phyloP scores from a whole-genome alignment of 2,329 filamentous ascomycete species.

The Colletotrichum tropicale region DNA sequence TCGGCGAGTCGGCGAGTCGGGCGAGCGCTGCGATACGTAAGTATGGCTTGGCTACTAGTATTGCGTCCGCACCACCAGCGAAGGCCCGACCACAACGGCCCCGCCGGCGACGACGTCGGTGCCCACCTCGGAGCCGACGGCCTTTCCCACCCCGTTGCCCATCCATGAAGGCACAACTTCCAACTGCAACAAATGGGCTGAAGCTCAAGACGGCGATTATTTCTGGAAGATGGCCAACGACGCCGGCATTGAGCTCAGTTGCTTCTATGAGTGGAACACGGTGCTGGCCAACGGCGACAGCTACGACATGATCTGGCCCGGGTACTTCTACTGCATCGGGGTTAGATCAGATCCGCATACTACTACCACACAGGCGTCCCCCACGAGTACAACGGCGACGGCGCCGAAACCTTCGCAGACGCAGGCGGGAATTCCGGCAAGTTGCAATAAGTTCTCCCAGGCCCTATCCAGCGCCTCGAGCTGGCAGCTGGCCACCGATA shows the following conservation, averaged over 20 bases:
- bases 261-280: background rate
- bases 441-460: background rate
- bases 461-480: background rate
- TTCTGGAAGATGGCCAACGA: background rate
- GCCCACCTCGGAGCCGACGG: background rate
- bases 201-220: background rate
- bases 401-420: no score
- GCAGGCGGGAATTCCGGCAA: background rate
- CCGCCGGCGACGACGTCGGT: background rate
- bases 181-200: background rate
- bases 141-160: background rate
- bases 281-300: background rate
- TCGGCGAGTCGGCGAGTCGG: background rate
- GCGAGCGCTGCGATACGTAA: background rate
- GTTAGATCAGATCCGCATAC: background rate
- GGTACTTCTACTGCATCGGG: background rate
- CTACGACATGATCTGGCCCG: background rate
- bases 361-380: background rate
- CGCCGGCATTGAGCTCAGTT: background rate
- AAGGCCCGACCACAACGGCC: no score
- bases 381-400: no score
- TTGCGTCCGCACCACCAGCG: background rate
- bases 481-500: background rate
- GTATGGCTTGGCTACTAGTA: background rate
- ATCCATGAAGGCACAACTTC: background rate